A percentile compares a stretch with the other conserved stretches of the same genome.
These are phyloP conservation scores for Testicularia cyperi DNA, from an alignment of 1,284 basidiomycete genomes.

Conservation along the genomic window DNA sequence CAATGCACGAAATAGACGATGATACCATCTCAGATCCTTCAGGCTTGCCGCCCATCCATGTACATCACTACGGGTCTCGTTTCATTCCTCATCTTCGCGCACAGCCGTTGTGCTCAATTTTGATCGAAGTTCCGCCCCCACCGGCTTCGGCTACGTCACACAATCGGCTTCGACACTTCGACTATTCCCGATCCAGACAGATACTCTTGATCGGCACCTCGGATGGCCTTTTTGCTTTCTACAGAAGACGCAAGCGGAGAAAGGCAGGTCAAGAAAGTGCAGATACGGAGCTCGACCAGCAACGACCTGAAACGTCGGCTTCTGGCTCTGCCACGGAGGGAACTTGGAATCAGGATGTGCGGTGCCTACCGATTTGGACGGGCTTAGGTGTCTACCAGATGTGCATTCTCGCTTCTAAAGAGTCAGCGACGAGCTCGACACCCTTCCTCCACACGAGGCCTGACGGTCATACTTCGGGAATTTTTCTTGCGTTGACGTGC, in stretches of 20 bases:
- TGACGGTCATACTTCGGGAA: constrained; percentile 9
- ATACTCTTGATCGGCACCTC: constrained; percentile 30
- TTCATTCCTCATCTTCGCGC: constrained; percentile 43
- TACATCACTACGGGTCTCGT: constrained; percentile 35
- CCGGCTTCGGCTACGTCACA: not conserved
- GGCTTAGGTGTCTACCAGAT: constrained; percentile 45
- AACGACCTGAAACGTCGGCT: no score
- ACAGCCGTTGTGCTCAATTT: constrained; percentile 40
- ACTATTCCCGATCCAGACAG: constrained; percentile 1
- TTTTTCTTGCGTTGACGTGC: constrained; percentile 41
- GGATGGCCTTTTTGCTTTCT: constrained; percentile 35
- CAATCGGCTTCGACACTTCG: not conserved
- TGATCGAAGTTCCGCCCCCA: constrained; percentile 21
- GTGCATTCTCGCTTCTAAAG: constrained; percentile 25
- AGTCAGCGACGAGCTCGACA: not conserved
- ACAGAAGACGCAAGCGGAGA: constrained; percentile 3
- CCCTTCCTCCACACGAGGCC: not conserved
- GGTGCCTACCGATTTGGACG: constrained; percentile 37
- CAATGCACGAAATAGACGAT: not conserved
- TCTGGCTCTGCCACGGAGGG: not conserved
- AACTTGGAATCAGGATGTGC: constrained; percentile 35
- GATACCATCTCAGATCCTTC: not conserved
- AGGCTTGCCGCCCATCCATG: constrained; percentile 23
- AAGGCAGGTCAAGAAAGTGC: not conserved
- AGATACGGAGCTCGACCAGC: no score